Evolutionary conservation across 1,139 yeast genomes (phyloP), one percentile per base, ranked within the genome.

Genomic region (Dujonia santamariae): DNA sequence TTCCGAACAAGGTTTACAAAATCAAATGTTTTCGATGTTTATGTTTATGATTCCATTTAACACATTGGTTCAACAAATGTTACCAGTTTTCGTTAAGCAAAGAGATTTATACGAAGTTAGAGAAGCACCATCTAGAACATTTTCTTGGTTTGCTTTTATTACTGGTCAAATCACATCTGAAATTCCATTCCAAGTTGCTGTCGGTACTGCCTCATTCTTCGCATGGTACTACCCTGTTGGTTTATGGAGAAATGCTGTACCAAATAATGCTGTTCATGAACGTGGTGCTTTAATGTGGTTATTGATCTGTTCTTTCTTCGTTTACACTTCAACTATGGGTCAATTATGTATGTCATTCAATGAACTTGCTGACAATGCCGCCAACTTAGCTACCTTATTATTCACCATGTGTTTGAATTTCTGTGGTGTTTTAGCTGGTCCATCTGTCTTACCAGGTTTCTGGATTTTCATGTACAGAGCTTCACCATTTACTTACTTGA

Each of bases 361-460:
- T 36, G 83, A 81, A 37, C 54, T 77, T 34, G 80, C 78, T n/a
- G 85, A 80, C 34, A 78, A 84, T 39, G 95, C 92, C 33, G 90
- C 86, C 41, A 81, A 83, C 50, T 48, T 81, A 40, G 78, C 81
- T 3, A 67, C 75, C 21, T 54, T 84, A 56, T 51, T 81, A 49
- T 83, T 81, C 59, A 36, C 38, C 15, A 60, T 84, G 71, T 69
- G 81, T 42, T 64, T 85, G 56, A 73, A 78, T 37, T 85, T 86
- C 77, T 81, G 92, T 63, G 96, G 95, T 74, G 94, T 84, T 29
- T 62, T 86, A 57, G 84, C 77, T 11, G 70, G 80, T 23, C 76
- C 81, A 20, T 53, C 61, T n/a, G 63, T 61, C 12, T 59, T 84
- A 61, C 67, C 67, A 19, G 56, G 66, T 3, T 63, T 65, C 54